Percentiles rank a stretch among this genome's conserved stretches.
These are phyloP conservation scores for Sporisorium graminicola DNA, from an alignment of 1,284 basidiomycete species.

Conservation along the genomic window DNA sequence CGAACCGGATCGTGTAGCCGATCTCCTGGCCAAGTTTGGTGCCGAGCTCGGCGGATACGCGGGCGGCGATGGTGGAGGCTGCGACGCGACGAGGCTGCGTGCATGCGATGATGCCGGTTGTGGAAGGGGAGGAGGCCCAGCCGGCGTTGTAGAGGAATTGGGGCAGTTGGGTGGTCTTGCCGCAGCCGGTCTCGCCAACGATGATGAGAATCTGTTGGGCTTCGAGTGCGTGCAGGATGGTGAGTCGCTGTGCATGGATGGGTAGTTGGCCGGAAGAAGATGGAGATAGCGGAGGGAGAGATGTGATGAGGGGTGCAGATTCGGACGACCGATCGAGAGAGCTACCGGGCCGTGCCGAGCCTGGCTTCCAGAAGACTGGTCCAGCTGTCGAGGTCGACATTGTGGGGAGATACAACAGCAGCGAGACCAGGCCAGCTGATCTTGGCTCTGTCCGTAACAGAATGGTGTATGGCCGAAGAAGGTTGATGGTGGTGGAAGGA, in stretches of 20 bases:
- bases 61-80: slow-evolving; percentile 69
- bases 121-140: slow-evolving; percentile 65
- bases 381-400: slow-evolving; percentile 3
- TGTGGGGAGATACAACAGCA: neutral
- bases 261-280: slow-evolving; percentile 74
- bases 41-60: slow-evolving; percentile 69
- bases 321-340: slow-evolving; percentile 30
- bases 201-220: slow-evolving; percentile 85
- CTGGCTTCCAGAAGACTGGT: slow-evolving; percentile 66
- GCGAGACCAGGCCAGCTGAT: neutral
- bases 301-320: neutral
- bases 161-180: slow-evolving; percentile 77
- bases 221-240: slow-evolving; percentile 86
- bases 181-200: slow-evolving; percentile 61
- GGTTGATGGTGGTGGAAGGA: slow-evolving; percentile 1
- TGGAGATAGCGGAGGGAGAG: too few relatives aligned
- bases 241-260: slow-evolving; percentile 86
- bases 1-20: slow-evolving; percentile 71
- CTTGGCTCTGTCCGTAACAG: too few relatives aligned
- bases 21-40: slow-evolving; percentile 83
- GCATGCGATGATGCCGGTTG: slow-evolving; percentile 62
- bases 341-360: slow-evolving; percentile 55
- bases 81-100: slow-evolving; percentile 70
- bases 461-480: neutral
- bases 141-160: slow-evolving; percentile 90